Percentiles rank a stretch among this genome's conserved stretches.
Evolutionary conservation across 805 yeast genomes (phyloP).

Genomic region (Pichia rugopelliculosa): DNA sequence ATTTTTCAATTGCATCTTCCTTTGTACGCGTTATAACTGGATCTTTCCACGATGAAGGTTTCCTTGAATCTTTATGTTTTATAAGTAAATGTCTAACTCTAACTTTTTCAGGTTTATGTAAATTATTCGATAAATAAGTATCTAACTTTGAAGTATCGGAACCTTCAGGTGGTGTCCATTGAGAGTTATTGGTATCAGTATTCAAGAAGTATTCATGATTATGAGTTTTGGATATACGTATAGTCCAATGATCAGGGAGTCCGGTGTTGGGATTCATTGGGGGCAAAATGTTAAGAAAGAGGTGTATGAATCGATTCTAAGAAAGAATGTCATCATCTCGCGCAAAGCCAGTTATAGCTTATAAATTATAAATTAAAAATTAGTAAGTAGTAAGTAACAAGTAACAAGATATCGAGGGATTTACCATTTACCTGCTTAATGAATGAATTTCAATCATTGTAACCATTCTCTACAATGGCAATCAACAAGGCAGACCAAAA

Average conservation of each 20-base stretch:
- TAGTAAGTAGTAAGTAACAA: too few relatives aligned
- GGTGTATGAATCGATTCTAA: too few relatives aligned
- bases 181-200: conserved; percentile 59
- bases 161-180: conserved; percentile 90
- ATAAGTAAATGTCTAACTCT: conserved; percentile 76
- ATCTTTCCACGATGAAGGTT: conserved; percentile 86
- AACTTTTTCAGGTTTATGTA: conserved; percentile 56
- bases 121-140: conserved; percentile 41
- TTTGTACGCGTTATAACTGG: conserved; percentile 68
- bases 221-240: conserved; percentile 70
- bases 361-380: too few relatives aligned
- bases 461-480: neutral
- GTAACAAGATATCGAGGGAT: too few relatives aligned
- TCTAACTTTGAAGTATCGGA: conserved; percentile 56
- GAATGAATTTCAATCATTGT: too few relatives aligned
- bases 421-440: too few relatives aligned
- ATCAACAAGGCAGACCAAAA: conserved; percentile 7
- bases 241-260: conserved; percentile 79
- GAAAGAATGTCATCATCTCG: too few relatives aligned
- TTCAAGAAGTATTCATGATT: conserved; percentile 80
- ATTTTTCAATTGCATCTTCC: conserved; percentile 70
- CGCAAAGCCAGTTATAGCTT: too few relatives aligned
- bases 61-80: conserved; percentile 75
- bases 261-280: conserved; percentile 46
- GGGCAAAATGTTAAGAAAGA: neutral